Evolutionary conservation across 148 eudicot genomes (phyloP).

Genomic region (Rhododendron mucronatum): DNA sequence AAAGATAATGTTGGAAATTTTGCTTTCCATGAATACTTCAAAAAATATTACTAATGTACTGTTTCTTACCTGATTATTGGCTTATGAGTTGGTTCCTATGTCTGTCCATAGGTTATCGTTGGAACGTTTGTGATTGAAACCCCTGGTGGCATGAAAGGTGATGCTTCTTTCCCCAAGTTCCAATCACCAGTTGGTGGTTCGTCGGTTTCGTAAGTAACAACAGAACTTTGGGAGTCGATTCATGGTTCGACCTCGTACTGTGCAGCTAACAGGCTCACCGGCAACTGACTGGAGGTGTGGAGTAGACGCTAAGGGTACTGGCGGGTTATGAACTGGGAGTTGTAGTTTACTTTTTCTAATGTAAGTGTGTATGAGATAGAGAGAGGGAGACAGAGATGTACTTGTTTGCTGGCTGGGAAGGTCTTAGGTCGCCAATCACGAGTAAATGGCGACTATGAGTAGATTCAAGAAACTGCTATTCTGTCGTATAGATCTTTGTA

Average conservation of each 20-base stretch:
- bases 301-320: constrained; percentile 12
- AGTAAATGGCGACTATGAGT: constrained; percentile 30
- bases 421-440: constrained; percentile 31
- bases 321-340: constrained; percentile 19
- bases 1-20: background rate
- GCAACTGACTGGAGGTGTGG: constrained; percentile 21
- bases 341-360: background rate
- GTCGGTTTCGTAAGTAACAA: constrained; percentile 35
- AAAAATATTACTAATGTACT: background rate
- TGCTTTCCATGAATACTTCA: background rate
- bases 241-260: constrained; percentile 37
- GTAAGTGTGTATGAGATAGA: background rate
- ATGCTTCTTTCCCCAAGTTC: constrained; percentile 31
- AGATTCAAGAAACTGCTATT: constrained; percentile 9
- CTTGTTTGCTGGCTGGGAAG: constrained; percentile 18
- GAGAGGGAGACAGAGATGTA: background rate
- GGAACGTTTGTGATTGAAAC: constrained; percentile 64
- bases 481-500: background rate
- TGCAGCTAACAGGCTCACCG: constrained; percentile 21
- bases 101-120: constrained; percentile 52
- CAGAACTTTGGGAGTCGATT: constrained; percentile 33
- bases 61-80: constrained; percentile 1
- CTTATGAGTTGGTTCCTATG: background rate
- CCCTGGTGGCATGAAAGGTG: constrained; percentile 41
- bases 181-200: constrained; percentile 37